phyloP scores from a whole-genome alignment of 1,284 basidiomycete species.

The Meira miltonrushii region DNA sequence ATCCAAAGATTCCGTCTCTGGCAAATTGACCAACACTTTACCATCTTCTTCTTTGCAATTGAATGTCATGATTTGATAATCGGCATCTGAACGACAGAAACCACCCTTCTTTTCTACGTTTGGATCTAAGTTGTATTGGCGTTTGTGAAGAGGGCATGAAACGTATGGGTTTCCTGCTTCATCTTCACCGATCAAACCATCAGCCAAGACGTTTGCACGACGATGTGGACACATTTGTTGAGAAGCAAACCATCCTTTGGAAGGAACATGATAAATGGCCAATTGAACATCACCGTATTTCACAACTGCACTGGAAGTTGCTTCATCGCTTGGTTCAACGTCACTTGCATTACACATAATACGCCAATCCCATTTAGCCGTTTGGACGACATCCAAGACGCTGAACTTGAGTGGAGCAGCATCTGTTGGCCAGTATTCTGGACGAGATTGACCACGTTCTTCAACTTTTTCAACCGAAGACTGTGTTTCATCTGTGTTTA shows the following conservation, averaged over 20 bases:
- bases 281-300: constrained; percentile 69
- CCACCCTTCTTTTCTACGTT: constrained; percentile 56
- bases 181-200: constrained; percentile 58
- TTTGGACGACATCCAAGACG: constrained; percentile 56
- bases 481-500: constrained; percentile 62
- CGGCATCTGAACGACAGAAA: constrained; percentile 61
- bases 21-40: constrained; percentile 58
- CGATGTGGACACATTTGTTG: constrained; percentile 67
- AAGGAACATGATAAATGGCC: constrained; percentile 64
- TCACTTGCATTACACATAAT: constrained; percentile 60
- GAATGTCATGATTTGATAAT: constrained; percentile 65
- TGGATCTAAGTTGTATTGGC: constrained; percentile 61
- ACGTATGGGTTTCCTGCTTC: constrained; percentile 35
- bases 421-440: constrained; percentile 67
- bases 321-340: constrained; percentile 57
- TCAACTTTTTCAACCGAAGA: constrained; percentile 60
- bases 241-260: constrained; percentile 63
- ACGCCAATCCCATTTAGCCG: constrained; percentile 63
- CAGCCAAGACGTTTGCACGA: constrained; percentile 67
- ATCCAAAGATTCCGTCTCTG: constrained; percentile 63
- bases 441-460: constrained; percentile 65
- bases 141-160: constrained; percentile 66
- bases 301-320: constrained; percentile 60
- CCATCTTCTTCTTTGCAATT: constrained; percentile 60
- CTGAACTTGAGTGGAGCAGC: constrained; percentile 58